phyloP scores from a whole-genome alignment of 192 early-diverging fungal species.

The Coemansia sp. region DNA sequence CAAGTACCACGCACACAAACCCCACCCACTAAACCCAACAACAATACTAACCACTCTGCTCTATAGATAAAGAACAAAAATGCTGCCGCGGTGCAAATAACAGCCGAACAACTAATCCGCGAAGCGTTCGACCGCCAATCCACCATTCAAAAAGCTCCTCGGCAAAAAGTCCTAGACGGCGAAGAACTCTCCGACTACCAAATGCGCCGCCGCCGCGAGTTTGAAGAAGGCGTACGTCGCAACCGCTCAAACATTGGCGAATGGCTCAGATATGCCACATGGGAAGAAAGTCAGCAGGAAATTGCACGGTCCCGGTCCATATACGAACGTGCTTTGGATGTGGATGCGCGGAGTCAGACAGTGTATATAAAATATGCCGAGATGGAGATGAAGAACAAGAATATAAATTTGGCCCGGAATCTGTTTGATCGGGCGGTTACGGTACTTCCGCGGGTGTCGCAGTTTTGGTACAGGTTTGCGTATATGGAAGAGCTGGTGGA shows the following conservation, averaged over 20 bases:
- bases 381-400: slow-evolving; percentile 97
- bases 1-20: background rate
- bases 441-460: slow-evolving; percentile 77
- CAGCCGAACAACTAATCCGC: slow-evolving; percentile 96
- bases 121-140: slow-evolving; percentile 84
- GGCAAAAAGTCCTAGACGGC: slow-evolving; percentile 85
- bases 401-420: slow-evolving; percentile 90
- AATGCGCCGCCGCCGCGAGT: slow-evolving; percentile 86
- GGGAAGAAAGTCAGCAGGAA: slow-evolving; percentile 92
- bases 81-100: slow-evolving; percentile 96
- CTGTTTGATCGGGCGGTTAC: slow-evolving; percentile 89
- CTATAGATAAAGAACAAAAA: slow-evolving; percentile 93
- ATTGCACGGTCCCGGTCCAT: slow-evolving; percentile 79
- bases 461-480: slow-evolving; percentile 94
- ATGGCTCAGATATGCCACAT: slow-evolving; percentile 94
- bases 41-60: slow-evolving; percentile 5
- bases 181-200: slow-evolving; percentile 93
- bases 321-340: slow-evolving; percentile 90
- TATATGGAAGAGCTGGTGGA: slow-evolving; percentile 98
- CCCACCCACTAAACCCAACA: too few relatives aligned
- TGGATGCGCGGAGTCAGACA: slow-evolving; percentile 82
- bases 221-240: slow-evolving; percentile 85
- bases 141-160: slow-evolving; percentile 64
- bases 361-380: slow-evolving; percentile 93
- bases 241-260: slow-evolving; percentile 83